Evolutionary conservation across 805 yeast genomes (phyloP), one percentile per base, ranked within the genome.

Genomic region (Tetrapisispora iriomotensis): DNA sequence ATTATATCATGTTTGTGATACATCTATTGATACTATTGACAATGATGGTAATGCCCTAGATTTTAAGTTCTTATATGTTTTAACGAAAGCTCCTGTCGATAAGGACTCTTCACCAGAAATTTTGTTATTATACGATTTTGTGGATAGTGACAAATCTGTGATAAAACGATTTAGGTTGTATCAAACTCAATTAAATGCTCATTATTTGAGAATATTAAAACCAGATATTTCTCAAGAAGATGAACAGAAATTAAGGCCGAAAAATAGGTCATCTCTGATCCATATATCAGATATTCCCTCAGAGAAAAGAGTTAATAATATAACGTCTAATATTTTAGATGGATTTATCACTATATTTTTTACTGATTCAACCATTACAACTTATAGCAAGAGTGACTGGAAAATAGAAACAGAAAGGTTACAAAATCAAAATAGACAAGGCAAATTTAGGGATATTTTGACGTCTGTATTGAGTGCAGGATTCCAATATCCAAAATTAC

Each of bases 401-500:
- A 48, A 43, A 25, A 34, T 45, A 19, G 60, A 55, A 41, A 50
- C 45, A 13, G 52, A 51, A 28, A 41, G 58, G 35, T 34, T 54
- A 21, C 38, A 38, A 8, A 41, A 45, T 23, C 56, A 53, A 34
- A 45, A 30, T 17, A 44, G 41, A 19, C 47, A 45, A 23, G 53
- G 53, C 6, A 54, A 54, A 40, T 53, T 47, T 39, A 47, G 49
- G 10, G 53, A 50, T 38, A 42, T 54, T 10, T 46, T 59, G 21
- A 51, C 61, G 1, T 59, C 64, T 4, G 49, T 54, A 10, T 40
- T 58, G 30, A 53, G 60, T 34, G 49, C 55, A 4, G 61, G 61
- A 6, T 50, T 58, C 23, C 43, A 45, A 14, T 54, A 44, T 34
- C 58, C 57, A 1, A 42, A 44, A 28, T 17, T 49, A 8, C 57